Conservation (phyloP, 441 rosid species). For the Adansonia grandidieri region DNA sequence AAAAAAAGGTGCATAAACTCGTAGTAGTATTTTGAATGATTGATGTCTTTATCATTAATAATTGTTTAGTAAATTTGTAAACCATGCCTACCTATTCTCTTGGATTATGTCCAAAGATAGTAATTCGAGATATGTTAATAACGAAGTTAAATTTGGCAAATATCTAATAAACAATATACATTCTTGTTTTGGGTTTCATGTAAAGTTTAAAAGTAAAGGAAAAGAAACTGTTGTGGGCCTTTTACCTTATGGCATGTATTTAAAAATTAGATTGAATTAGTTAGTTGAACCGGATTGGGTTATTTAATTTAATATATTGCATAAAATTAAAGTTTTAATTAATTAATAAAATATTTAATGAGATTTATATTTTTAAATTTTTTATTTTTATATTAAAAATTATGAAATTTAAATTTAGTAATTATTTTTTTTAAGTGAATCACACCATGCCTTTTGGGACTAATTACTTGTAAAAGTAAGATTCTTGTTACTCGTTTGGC, state of each 20-base stretch:
- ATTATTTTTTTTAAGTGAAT: neutral
- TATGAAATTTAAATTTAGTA: too few relatives aligned
- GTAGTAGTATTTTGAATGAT: neutral
- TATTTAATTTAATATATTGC: too few relatives aligned
- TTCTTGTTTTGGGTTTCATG: neutral
- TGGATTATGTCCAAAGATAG: neutral
- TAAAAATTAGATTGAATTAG: too few relatives aligned
- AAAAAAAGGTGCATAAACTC: neutral
- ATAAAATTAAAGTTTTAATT: too few relatives aligned
- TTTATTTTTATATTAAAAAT: too few relatives aligned
- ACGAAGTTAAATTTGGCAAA: neutral
- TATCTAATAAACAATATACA: neutral
- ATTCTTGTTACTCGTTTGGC: neutral
- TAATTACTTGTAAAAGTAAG: neutral
- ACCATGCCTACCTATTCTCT: neutral
- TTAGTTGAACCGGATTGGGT: too few relatives aligned
- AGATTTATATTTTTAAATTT: too few relatives aligned
- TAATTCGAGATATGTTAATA: neutral
- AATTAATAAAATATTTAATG: too few relatives aligned
- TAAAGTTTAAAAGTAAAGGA: neutral
- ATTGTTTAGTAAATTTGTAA: neutral
- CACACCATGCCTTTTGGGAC: neutral
- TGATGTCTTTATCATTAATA: neutral
- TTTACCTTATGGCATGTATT: neutral
- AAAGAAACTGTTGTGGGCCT: neutral